Conservation (phyloP, 2,329 filamentous ascomycete genomes). For the Colletotrichum eleusines region DNA sequence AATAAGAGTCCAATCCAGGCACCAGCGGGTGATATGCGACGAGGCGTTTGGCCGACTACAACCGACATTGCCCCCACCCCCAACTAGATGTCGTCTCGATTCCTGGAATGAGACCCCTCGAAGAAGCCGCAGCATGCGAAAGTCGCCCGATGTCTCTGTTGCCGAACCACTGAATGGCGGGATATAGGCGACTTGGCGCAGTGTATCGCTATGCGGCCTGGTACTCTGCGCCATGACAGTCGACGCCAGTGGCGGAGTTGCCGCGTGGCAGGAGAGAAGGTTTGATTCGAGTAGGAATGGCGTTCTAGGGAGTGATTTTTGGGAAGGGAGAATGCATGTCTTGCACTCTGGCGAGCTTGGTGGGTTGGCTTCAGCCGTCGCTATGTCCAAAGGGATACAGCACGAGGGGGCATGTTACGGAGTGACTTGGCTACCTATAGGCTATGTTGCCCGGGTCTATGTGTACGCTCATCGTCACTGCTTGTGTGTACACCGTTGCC, state of each 20-base stretch:
- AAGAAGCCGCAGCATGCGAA: constrained; percentile 12
- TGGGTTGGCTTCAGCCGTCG: no score
- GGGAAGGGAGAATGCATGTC: neutral
- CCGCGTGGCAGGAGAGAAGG: neutral
- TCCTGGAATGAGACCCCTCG: constrained; percentile 3
- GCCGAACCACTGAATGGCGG: neutral
- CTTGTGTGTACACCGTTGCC: neutral
- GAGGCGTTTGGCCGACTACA: neutral
- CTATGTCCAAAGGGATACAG: no score
- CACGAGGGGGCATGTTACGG: neutral
- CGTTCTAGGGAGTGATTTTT: neutral
- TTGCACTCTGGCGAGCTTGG: neutral
- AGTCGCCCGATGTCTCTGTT: constrained; percentile 11
- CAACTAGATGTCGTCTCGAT: neutral
- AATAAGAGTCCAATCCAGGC: neutral
- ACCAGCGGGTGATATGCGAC: neutral
- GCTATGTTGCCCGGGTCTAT: no score
- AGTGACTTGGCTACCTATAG: no score
- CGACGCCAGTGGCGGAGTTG: neutral
- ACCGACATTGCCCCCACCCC: neutral
- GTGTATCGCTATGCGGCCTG: neutral
- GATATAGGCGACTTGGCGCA: constrained; percentile 11
- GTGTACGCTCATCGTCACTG: no score
- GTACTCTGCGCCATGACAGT: neutral
- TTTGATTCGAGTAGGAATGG: neutral